Percentiles rank a stretch among this genome's conserved stretches.
Evolutionary conservation across 176 grass and related monocot species (phyloP).

Genomic region (Juncus effusus): DNA sequence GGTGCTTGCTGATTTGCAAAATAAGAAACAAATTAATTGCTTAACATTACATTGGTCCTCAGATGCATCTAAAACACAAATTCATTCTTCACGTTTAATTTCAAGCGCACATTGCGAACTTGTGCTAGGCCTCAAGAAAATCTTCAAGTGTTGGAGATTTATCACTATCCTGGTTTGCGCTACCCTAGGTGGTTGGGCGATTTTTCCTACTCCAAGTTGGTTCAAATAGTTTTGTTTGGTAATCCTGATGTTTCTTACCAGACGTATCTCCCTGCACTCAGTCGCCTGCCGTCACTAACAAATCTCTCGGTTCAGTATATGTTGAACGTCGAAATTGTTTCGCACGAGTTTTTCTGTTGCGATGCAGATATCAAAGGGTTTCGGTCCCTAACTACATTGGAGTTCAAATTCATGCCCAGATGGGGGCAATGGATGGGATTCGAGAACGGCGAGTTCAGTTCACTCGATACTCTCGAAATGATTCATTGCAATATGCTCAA

Average conservation of each 20-base stretch:
- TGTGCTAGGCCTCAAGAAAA: constrained; percentile 15
- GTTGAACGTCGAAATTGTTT: not conserved
- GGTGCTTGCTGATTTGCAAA: constrained; percentile 2
- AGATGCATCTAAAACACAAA: not conserved
- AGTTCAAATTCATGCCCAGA: constrained; percentile 13
- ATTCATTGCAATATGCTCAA: not conserved
- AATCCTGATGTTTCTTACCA: constrained; percentile 2
- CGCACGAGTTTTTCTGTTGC: not conserved
- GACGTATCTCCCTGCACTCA: constrained; percentile 13
- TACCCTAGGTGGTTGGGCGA: constrained; percentile 30
- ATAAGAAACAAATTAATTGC: constrained; percentile 13
- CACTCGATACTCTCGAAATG: not conserved
- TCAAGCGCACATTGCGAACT: not conserved
- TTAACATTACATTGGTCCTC: constrained; percentile 15
- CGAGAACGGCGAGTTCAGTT: not conserved
- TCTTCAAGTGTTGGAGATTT: not conserved
- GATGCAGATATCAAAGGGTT: constrained; percentile 7
- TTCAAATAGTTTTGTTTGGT: constrained; percentile 4
- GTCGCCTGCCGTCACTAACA: constrained; percentile 25
- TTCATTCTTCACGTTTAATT: not conserved
- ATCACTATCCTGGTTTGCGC: not conserved
- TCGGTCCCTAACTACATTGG: not conserved
- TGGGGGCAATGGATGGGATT: not conserved
- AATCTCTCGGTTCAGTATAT: constrained; percentile 13
- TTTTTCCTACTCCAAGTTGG: constrained; percentile 29